Percentiles rank a stretch among this genome's conserved stretches.
Conservation (phyloP, 2,329 filamentous ascomycete species). For the Cytospora paraplurivora region DNA sequence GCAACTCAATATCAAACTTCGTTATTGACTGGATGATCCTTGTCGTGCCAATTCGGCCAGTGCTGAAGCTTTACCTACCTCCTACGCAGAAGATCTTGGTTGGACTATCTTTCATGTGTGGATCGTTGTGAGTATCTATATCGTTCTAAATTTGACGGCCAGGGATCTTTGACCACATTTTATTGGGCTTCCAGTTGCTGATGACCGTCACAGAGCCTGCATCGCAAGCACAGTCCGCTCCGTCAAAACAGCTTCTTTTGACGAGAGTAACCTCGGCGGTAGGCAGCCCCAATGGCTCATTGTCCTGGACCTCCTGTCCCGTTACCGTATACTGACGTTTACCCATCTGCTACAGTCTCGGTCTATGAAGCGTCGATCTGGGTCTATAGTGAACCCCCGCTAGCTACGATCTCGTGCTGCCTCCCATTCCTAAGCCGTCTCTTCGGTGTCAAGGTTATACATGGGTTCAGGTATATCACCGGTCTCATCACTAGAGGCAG, state of each 20-base stretch:
- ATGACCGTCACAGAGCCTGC: background rate
- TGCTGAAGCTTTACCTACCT: background rate
- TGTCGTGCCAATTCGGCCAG: background rate
- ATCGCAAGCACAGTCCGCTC: constrained; percentile 6
- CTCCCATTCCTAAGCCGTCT: background rate
- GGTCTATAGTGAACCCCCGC: background rate
- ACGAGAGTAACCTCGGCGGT: background rate
- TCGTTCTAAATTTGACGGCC: too few species aligned
- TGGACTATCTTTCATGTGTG: background rate
- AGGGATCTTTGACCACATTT: background rate
- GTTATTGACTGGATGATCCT: constrained; percentile 4
- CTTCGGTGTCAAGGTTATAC: background rate
- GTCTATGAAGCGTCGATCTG: background rate
- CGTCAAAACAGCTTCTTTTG: background rate
- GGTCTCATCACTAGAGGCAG: background rate
- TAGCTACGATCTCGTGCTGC: constrained; percentile 1
- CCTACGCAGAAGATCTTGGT: background rate
- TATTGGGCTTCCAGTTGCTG: background rate
- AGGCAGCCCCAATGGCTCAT: background rate
- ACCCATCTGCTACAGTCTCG: too few species aligned
- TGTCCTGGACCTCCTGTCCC: too few species aligned
- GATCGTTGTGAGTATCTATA: background rate
- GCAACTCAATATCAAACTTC: background rate
- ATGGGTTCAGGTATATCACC: background rate
- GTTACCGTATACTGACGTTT: background rate